Evolutionary conservation across 148 eudicot species (phyloP), one percentile per base, ranked within the genome.

Genomic region (Amaranthus palmeri): DNA sequence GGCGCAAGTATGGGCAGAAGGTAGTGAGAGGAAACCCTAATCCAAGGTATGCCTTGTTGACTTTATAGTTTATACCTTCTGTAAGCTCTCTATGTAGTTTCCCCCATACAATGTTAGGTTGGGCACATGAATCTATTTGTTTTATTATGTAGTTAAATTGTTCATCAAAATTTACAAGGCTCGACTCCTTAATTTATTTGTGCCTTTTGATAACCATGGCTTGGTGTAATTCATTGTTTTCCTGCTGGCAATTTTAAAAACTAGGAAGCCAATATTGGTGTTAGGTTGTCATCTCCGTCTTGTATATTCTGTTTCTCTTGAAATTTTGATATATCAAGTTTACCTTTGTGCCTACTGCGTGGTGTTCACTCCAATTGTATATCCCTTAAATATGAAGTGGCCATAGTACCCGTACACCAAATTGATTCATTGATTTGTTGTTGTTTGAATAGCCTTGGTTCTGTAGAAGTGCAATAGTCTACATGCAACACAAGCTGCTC

Each of bases 1-100:
- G 97, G 97, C 81, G 95, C 70, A 91, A 91, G 71, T 91, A 91
- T 75, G 97, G 97, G 5, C 92, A 91, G 75, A 91, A 91, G 72
- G 90, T 87, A 54, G 93, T 91, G 61, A 91, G 89, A 78, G 97
- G 97, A 77, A 92, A 92, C 71, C 89, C 92, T 54, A 92, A 92
- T 65, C 97, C 97, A 1, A 89, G 96, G 97, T 92, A 83, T 6
- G 8, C 66, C 15, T 54, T 61, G 60, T 41, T 50, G 10, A 60
- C 6, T 40, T 36, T 48, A 15, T 2, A 6, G 10, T 72, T 51
- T 11, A 17, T 46, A 44, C n/a, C 18, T 42, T 10, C 36, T 47
- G 8, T 14, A 36, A 52, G 8, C 54, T 44, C 6, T 15, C 42
- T 50, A 40, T 17, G n/a, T n/a, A 54, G 7, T 43, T 12, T 49